Evolutionary conservation across 768 basidiomycete species (phyloP), one percentile per base, ranked within the genome.

Genomic region (Tricholoma sp.): DNA sequence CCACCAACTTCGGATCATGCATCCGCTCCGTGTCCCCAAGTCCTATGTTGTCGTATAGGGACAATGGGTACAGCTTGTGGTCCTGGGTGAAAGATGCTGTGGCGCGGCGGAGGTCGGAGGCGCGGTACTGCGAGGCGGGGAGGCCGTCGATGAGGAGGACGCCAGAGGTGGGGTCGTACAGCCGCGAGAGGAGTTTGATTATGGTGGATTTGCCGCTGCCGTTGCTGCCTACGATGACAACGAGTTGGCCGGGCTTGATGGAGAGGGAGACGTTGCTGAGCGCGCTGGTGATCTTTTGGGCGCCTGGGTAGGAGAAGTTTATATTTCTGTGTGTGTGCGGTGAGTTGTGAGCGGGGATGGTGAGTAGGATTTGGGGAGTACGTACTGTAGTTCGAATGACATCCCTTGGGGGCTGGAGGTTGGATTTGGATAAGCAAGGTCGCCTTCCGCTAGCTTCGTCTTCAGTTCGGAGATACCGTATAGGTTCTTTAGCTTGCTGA

Each of bases 181-280:
- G 62, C 1, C 80, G 69, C 0, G 80, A 70, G 4, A 85, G 65
- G 11, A 84, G 67, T 45, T 80, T 80, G 15, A 84, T 67, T 17
- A 83, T 58, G 0, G 81, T 80, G 3, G 79, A 77, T 58, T 83
- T 83, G 1, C 81, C 82, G 52, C 76, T 76, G 5, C 83, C 82
- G 58, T 84, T 85, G 2, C 68, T 68, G 28, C 83, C 82, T 6
- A 85, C 83, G n/a, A 85, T 69, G 33, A 84, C 77, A 15, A 80
- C 76, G 11, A 83, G 70, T 28, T 77, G 71, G 2, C 80, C 80
- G 0, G 78, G 65, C 15, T 74, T 66, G 50, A 84, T 76, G 3
- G 59, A 66, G 17, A 83, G 68, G 0, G 77, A 76, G 6, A 84
- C 64, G 18, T 72, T 63, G 8, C 66, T 62, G 15, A 82, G 56